Percentiles rank a stretch among this genome's conserved stretches.
These are phyloP conservation scores for Penicillium sp. DNA, from an alignment of 2,329 filamentous ascomycete species.

Conservation along the genomic window DNA sequence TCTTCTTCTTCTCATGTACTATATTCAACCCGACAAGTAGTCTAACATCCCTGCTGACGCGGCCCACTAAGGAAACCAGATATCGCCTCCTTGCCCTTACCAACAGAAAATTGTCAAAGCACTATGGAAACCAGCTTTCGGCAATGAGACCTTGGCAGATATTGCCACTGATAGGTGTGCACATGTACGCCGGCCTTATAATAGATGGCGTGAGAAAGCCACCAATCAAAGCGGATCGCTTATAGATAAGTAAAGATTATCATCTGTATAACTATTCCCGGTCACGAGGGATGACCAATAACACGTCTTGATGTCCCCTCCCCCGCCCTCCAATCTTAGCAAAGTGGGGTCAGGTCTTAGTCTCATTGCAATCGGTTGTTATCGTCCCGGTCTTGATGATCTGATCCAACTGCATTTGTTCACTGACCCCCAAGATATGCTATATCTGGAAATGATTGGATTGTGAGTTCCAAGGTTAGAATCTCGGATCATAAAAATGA, in stretches of 20 bases:
- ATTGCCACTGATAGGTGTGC: neutral
- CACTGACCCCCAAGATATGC: too few species aligned
- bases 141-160: neutral
- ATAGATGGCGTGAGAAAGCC: neutral
- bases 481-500: too few species aligned
- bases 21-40: neutral
- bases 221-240: neutral
- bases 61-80: neutral
- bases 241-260: neutral
- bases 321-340: neutral
- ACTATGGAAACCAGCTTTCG: neutral
- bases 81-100: neutral
- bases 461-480: too few species aligned
- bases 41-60: neutral
- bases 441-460: too few species aligned
- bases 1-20: too few species aligned
- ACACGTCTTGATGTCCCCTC: neutral
- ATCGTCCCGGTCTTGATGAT: too few species aligned
- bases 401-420: too few species aligned
- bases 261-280: neutral
- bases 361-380: too few species aligned
- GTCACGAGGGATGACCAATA: neutral
- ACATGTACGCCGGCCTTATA: neutral
- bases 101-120: neutral
- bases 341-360: neutral